Evolutionary conservation across 345 rosid species (phyloP), one percentile per base, ranked within the genome.

Genomic region (Euphorbia tirucalli): DNA sequence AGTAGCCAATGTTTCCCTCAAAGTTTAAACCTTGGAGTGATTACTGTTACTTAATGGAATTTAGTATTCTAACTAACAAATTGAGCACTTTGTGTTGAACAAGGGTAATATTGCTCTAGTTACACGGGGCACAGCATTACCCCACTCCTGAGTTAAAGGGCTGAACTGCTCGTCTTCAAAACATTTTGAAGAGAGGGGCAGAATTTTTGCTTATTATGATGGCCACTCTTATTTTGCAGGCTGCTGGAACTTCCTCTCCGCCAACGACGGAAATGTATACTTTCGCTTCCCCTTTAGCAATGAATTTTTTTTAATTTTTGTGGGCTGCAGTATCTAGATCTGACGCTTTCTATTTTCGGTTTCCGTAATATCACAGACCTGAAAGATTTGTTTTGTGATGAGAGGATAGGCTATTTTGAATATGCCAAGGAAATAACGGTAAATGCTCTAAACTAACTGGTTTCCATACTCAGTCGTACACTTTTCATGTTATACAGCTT

Each of bases 351-450:
- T 71, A 21, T 50, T 71, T 58, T 44, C 35, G 31, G 55, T 27
- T 71, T 59, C 25, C 69, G 37, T 14, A 54, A 61, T 49, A 39
- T 57, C 56, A 66, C 78, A 93, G 97, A 79, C 68, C 80, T 91
- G 65, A 87, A 78, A 78, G 89, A 91, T 62, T 78, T 88, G 78
- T 91, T 91, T 71, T 63, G 70, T 31, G 83, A 87, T 58, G 87
- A 83, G 81, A 87, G 84, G 85, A 66, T 74, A 68, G 93, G 98
- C 55, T 84, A 85, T 80, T 79, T 91, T 70, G 92, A 82, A 46
- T 87, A 75, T 75, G 88, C 92, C 19, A 88, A 84, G 81, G 89
- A 89, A 80, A 87, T 89, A 58, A 83, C 79, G 30, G 98, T 93
- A 83, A 83, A 85, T 76, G 37, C 48, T 74, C 61, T 19, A 3